Evolutionary conservation across 78 protist genomes (phyloP).

Genomic region (Emiliania huxleyi): DNA sequence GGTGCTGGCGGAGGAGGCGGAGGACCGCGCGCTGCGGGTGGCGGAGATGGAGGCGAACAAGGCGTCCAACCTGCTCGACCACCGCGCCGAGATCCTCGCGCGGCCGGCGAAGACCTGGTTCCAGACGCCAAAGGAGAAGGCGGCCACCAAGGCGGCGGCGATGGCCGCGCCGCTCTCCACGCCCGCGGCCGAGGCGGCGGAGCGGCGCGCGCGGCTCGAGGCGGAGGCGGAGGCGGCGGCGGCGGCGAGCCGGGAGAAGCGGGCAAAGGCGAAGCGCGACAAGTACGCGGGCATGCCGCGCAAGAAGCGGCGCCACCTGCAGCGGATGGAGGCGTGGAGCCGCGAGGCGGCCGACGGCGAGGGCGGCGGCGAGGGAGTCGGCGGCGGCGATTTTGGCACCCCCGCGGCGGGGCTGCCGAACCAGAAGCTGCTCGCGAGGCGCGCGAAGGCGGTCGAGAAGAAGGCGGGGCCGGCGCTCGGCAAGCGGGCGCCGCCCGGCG

Average conservation of each 20-base stretch:
- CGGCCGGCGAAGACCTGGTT: slow-evolving; percentile 6
- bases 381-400: neutral
- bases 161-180: neutral
- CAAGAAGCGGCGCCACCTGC: neutral
- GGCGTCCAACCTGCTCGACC: neutral
- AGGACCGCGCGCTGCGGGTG: neutral
- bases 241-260: neutral
- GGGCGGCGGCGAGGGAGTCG: neutral
- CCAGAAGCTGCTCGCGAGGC: neutral
- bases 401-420: neutral
- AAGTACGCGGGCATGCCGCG: neutral
- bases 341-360: neutral
- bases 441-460: neutral
- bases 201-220: neutral
- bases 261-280: neutral
- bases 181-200: neutral
- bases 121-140: neutral
- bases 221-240: neutral
- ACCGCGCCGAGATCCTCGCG: neutral
- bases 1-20: neutral
- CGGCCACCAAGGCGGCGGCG: neutral
- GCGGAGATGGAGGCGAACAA: slow-evolving; percentile 20
- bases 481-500: neutral
- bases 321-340: neutral
- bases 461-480: neutral